Conservation (phyloP, 352 stramenopile species). For the Pythium sukuiense region DNA sequence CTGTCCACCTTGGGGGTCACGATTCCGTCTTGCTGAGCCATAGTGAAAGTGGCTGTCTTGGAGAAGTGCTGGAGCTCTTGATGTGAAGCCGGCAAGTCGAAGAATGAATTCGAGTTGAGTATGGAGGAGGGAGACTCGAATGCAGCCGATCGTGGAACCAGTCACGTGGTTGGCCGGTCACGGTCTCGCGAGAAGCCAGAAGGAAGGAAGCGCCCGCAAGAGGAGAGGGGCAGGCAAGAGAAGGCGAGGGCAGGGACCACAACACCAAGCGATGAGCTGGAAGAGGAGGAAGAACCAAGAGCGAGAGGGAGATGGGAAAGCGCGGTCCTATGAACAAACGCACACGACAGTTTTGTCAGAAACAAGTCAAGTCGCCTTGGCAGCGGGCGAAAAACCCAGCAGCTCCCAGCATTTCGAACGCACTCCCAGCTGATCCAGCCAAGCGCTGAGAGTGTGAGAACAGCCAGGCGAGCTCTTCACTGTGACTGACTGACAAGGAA, state of each 20-base stretch:
- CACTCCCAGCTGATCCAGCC: background rate
- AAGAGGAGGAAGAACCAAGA: background rate
- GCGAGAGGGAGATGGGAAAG: background rate
- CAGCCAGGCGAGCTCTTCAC: background rate
- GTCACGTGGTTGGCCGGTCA: background rate
- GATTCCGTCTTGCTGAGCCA: constrained; percentile 9
- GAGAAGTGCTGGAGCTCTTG: background rate
- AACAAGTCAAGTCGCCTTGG: background rate
- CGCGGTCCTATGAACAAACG: background rate
- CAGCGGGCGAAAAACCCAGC: background rate
- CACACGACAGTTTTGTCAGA: constrained; percentile 1
- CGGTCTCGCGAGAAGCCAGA: constrained; percentile 1
- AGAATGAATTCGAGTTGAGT: background rate
- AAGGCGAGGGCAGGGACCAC: background rate
- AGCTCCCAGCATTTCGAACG: background rate
- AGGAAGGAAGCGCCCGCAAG: background rate
- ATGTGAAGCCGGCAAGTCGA: constrained; percentile 11
- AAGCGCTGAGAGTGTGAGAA: background rate
- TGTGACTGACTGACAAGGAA: background rate
- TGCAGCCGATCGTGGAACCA: background rate
- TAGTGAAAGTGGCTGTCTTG: constrained; percentile 5
- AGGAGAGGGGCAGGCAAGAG: background rate
- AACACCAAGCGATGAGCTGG: background rate
- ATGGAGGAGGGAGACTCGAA: background rate
- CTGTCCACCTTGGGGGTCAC: constrained; percentile 23